Evolutionary conservation across 164 flowering plant species (phyloP), one percentile per base, ranked within the genome.

Genomic region (Umbellularia californica): DNA sequence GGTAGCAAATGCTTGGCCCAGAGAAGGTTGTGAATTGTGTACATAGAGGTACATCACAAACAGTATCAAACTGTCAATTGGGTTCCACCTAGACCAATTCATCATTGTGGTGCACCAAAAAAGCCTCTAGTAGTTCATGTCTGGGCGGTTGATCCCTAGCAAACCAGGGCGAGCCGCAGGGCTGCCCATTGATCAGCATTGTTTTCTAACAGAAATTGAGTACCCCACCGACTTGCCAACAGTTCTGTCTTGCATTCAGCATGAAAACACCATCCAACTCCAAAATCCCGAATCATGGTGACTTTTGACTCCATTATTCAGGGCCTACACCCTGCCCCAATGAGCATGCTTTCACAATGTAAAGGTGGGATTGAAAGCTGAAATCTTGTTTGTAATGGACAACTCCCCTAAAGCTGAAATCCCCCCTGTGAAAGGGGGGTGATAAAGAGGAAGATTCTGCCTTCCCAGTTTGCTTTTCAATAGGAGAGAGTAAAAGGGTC

Each of bases 221-320:
- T 66, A 25, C 19, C 47, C 63, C 64, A 52, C 74, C 22, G 41
- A 71, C 25, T 41, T 58, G 65, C 15, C 69, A 47, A 60, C 69
- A 60, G 67, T 67, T 80, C 76, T 79, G 83, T 84, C 87, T 86
- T 78, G 89, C 81, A 83, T 88, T 84, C 88, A 83, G 77, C 80
- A 79, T 78, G 75, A 81, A 76, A 81, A 80, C 84, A 70, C 55
- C 72, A 69, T 6, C 75, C 77, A 77, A 79, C 81, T 73, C 72
- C 47, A 65, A 74, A 70, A 58, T 74, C 74, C 52, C 72, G 84
- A 73, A 84, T 87, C 81, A 88, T 86, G 75, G 81, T 77, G 72
- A 79, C 87, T 87, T 84, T 86, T 85, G 85, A 82, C 84, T 73
- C 77, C 81, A 83, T 82, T 77, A 73, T 69, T 15, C 60, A 55